Evolutionary conservation across 768 basidiomycete species (phyloP).

Genomic region (Clitopilus hobsonii): DNA sequence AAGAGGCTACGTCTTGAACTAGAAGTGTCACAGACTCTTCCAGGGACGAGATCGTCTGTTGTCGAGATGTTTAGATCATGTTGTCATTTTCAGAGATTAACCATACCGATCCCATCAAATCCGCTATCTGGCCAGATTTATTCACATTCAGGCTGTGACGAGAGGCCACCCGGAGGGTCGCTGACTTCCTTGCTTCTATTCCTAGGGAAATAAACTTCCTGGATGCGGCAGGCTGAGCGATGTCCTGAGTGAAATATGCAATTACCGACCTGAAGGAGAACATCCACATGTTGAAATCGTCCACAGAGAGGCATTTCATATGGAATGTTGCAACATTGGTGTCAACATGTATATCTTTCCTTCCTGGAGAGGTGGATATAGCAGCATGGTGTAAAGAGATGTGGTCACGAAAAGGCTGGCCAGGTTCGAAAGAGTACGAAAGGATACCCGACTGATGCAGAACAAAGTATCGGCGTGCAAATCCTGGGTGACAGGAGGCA

Average conservation of each 20-base stretch:
- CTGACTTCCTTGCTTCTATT: conserved; percentile 38
- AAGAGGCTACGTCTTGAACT: conserved; percentile 30
- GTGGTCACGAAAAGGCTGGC: conserved; percentile 67
- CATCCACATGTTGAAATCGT: conserved; percentile 77
- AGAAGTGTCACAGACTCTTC: conserved; percentile 48
- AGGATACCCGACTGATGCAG: conserved; percentile 66
- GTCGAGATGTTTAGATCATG: not conserved
- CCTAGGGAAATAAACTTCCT: conserved; percentile 63
- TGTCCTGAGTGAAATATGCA: conserved; percentile 3
- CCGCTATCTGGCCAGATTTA: conserved; percentile 47
- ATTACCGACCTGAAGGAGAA: conserved; percentile 56
- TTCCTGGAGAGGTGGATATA: conserved; percentile 69
- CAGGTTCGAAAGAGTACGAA: conserved; percentile 70
- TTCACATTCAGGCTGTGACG: conserved; percentile 41
- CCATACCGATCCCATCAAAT: conserved; percentile 66
- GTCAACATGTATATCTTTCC: conserved; percentile 80
- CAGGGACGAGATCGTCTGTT: conserved; percentile 54
- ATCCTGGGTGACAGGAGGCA: conserved; percentile 42
- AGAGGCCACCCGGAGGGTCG: conserved; percentile 33
- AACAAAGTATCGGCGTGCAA: conserved; percentile 79
- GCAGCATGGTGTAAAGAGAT: conserved; percentile 64
- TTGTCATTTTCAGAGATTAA: not conserved
- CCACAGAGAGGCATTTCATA: conserved; percentile 66
- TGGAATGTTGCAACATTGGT: conserved; percentile 75
- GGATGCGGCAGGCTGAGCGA: conserved; percentile 12